Base-by-base conservation (phyloP, 2,329 filamentous ascomycete genomes). In the Bisporella sp. region DNA sequence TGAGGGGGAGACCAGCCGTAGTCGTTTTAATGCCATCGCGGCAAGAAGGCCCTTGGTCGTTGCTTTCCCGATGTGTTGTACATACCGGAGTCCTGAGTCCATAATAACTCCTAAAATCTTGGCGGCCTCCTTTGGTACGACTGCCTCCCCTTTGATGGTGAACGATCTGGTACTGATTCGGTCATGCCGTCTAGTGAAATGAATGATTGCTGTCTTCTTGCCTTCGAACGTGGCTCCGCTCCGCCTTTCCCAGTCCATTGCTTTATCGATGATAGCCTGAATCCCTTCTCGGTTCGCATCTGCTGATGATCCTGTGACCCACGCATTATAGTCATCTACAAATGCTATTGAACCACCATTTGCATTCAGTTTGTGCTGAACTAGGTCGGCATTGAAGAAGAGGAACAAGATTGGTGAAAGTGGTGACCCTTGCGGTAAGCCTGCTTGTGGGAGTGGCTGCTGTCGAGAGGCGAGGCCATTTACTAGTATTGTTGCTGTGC, bases 121-220 rank as follows among this genome's bases (percentile, higher is more conserved):
- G 31, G 47, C 49, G 31, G 31, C 28, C 5, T 41, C 33, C 33
- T 46, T 51, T 30, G 33, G 49, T 51, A 7, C 29, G 31, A 51
- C 33, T 12, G 35, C 35, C 31, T 51, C 28, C 30, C 44, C 49
- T 13, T 53, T 53, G 30, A 50, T 53, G 31, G 39, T 53, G 29
- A 53, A 53, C 13, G 50, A 47, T 31, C 45, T 29, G 4, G 31
- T n/a, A 29, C 41, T 41, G n/a, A 33, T 30, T 33, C 42, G 46
- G 47, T 46, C 37, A 13, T 32, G 11, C 31, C 42, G 46, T 11
- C 51, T 33, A 11, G 51, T 50, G 42, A 50, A 53, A 29, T 61
- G 50, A 5, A 62, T 61, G 37, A 62, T 54, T 8, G 54, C 48
- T 29, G 59, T 64, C 54, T 62, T 64, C 7, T 60, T 55, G 28